Evolutionary conservation across 2,329 filamentous ascomycete genomes (phyloP).

Genomic region (Alternaria arbusti): DNA sequence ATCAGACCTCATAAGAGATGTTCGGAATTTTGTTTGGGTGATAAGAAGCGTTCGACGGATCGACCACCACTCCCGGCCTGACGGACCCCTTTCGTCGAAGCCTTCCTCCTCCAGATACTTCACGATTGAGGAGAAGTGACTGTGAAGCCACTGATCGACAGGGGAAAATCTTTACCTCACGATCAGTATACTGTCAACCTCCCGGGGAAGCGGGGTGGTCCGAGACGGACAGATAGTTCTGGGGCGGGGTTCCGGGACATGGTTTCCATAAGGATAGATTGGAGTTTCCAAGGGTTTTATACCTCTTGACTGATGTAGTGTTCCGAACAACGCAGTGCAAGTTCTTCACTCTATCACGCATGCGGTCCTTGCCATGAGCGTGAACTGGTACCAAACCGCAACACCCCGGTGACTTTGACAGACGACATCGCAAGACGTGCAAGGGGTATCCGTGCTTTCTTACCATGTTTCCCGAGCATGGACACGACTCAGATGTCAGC

Average conservation of each 20-base stretch:
- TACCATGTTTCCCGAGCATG: conserved; percentile 25
- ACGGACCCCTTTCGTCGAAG: not conserved
- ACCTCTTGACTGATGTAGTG: conserved; percentile 20
- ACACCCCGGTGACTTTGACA: conserved; percentile 15
- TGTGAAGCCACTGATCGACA: not conserved
- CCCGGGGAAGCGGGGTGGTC: not conserved
- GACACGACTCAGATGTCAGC: conserved; percentile 21
- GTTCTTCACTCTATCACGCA: conserved; percentile 28
- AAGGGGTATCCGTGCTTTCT: conserved; percentile 37
- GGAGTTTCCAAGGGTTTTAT: conserved; percentile 17
- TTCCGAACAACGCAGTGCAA: conserved; percentile 37
- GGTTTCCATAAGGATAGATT: not conserved
- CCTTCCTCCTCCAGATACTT: not conserved
- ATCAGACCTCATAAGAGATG: not conserved
- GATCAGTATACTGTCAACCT: not conserved
- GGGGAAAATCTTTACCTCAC: not conserved
- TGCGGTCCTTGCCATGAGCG: conserved; percentile 27
- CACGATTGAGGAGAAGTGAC: not conserved
- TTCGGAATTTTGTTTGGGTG: not conserved
- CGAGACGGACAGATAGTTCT: not conserved
- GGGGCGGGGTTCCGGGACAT: not conserved
- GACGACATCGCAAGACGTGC: conserved; percentile 37
- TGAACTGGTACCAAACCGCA: conserved; percentile 31
- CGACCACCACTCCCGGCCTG: not conserved
- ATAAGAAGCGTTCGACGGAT: not conserved